Evolutionary conservation across 78 protist species (phyloP), one percentile per base, ranked within the genome.

Genomic region (Emiliania huxleyi): DNA sequence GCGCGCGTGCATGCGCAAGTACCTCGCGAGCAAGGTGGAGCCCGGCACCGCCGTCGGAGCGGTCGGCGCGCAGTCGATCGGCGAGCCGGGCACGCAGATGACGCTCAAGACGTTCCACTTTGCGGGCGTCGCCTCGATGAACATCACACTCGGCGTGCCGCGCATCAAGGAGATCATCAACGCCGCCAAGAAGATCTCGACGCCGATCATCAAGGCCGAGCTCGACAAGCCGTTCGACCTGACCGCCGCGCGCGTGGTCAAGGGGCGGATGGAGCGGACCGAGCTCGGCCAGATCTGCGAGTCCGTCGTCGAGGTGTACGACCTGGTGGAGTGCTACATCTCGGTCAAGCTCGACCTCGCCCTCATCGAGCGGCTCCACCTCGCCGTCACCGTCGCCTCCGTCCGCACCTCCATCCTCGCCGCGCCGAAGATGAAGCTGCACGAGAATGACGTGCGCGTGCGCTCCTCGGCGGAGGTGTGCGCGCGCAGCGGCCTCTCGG

Each of bases 61-160:
- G 4, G 40, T 99, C 45, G 99, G 97, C 38, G 99, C 99, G 15
- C 99, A 99, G 93, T 46, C 93, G 19, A 96, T 94, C 71, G 99
- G 99, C 38, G 99, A 99, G 89, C 99, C 99, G 35, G 99, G 98
- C 48, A 99, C 99, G 35, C 99, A 99, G 93, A 99, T 99, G 99
- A 99, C 99, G 26, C 96, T 99, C 90, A 98, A 98, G 94, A 99
- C 99, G 29, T 98, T 99, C 98, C 99, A 99, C 93, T 99, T 99
- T 91, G 99, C 99, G 81, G 99, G 99, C 90, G 99, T 90, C 22
- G 99, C 99, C 29, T 95, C 97, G 52, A 99, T 98, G 99, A 97
- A 95, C 94, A 92, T 98, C 90, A 98, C 99, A 8, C 96, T 95
- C 25, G 99, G 99, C 26, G 99, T 98, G 33, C 99, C 99, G 29